Percentiles rank a stretch among this genome's conserved stretches.
Evolutionary conservation across 495 filamentous ascomycete species (phyloP).

Genomic region (Monascus purpureus): DNA sequence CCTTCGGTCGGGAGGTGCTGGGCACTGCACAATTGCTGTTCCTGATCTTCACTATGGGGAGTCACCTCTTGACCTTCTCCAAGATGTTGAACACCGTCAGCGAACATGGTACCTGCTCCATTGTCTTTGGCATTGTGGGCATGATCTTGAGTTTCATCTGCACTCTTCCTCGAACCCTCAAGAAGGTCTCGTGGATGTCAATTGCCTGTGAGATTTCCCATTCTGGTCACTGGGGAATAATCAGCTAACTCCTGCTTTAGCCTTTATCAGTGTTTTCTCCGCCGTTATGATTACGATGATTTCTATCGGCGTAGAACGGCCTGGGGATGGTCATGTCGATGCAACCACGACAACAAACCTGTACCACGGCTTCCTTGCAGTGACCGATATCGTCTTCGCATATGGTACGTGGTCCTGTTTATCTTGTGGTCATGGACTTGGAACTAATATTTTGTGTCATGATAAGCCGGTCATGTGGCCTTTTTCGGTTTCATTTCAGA

Average conservation of each 20-base stretch:
- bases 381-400: constrained; percentile 28
- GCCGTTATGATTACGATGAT: constrained; percentile 56
- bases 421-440: not conserved
- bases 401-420: constrained; percentile 16
- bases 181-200: constrained; percentile 37
- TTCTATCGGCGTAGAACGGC: constrained; percentile 31
- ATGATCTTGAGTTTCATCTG: constrained; percentile 41
- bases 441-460: too few species aligned
- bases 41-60: constrained; percentile 53
- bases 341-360: constrained; percentile 7
- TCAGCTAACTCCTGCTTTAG: constrained; percentile 17
- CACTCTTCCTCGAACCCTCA: constrained; percentile 45
- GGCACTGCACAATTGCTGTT: constrained; percentile 44
- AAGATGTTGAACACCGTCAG: constrained; percentile 51
- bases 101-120: constrained; percentile 44
- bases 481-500: constrained; percentile 69
- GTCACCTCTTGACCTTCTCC: constrained; percentile 55
- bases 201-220: constrained; percentile 28
- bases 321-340: constrained; percentile 3
- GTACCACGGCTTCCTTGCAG: constrained; percentile 30
- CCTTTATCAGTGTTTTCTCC: constrained; percentile 43
- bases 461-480: constrained; percentile 53
- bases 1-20: constrained; percentile 42
- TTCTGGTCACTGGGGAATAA: constrained; percentile 1
- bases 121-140: constrained; percentile 48